These are phyloP conservation scores for Lichtheimia ramosa DNA, from an alignment of 371 early-diverging fungal species.

Conservation along the genomic window DNA sequence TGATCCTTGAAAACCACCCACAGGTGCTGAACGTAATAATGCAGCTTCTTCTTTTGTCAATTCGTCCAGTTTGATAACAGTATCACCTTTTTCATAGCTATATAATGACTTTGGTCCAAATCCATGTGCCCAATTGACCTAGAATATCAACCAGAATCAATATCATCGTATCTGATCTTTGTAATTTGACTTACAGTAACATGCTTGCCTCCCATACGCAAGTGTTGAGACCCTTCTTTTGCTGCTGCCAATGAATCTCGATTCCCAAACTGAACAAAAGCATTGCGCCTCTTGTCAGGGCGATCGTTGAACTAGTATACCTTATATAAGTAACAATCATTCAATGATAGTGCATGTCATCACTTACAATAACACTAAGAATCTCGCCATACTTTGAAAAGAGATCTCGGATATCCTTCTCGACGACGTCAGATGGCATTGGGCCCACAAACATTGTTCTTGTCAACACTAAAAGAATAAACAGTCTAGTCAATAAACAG, in stretches of 20 bases:
- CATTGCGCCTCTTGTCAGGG: constrained; percentile 18
- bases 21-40: constrained; percentile 26
- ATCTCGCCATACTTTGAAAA: constrained; percentile 40
- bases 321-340: neutral
- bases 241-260: constrained; percentile 27
- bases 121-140: constrained; percentile 47
- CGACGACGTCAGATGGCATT: constrained; percentile 31
- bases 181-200: neutral
- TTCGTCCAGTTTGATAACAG: constrained; percentile 33
- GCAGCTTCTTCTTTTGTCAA: constrained; percentile 31
- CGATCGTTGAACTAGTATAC: constrained; percentile 3
- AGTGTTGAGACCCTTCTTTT: constrained; percentile 21
- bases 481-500: too few species aligned
- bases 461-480: constrained; percentile 26
- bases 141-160: too few species aligned
- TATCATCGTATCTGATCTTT: too few species aligned
- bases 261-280: constrained; percentile 33
- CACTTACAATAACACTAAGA: constrained; percentile 37
- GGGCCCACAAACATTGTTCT: constrained; percentile 48
- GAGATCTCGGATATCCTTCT: constrained; percentile 27
- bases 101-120: constrained; percentile 46
- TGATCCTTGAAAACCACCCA: constrained; percentile 41
- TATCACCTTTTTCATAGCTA: constrained; percentile 39
- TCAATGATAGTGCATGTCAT: too few species aligned
- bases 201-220: constrained; percentile 1